Percentiles rank a stretch among this genome's conserved stretches.
Evolutionary conservation across 306 rosid species (phyloP).

Genomic region (Dalbergia cultrata): DNA sequence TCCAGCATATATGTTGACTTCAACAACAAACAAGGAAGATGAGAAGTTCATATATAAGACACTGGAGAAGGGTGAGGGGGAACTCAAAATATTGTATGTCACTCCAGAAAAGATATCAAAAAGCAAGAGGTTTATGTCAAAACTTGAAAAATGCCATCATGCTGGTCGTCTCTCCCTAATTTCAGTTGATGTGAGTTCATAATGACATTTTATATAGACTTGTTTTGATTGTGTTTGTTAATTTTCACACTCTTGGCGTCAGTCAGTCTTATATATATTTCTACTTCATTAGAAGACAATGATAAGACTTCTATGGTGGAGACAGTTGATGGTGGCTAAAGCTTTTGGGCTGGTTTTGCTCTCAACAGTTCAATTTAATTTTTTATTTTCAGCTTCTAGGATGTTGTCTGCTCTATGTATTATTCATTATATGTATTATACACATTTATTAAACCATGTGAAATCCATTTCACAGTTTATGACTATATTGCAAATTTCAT

Average conservation of each 20-base stretch:
- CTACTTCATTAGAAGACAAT: slow-evolving; percentile 26
- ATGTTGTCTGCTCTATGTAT: slow-evolving; percentile 13
- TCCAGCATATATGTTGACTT: slow-evolving; percentile 86
- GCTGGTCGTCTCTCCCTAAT: slow-evolving; percentile 87
- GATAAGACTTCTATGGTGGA: neutral
- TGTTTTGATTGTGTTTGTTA: slow-evolving; percentile 31
- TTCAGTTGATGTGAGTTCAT: slow-evolving; percentile 83
- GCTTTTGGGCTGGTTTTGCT: slow-evolving; percentile 9
- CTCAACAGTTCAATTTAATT: neutral
- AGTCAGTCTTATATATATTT: slow-evolving; percentile 1
- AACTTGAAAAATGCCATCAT: slow-evolving; percentile 92
- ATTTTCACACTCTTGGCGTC: slow-evolving; percentile 6
- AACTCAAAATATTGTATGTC: slow-evolving; percentile 81
- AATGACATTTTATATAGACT: slow-evolving; percentile 25
- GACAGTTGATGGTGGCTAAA: neutral
- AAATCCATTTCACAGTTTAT: slow-evolving; percentile 1
- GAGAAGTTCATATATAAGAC: slow-evolving; percentile 87
- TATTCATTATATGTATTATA: slow-evolving; percentile 6
- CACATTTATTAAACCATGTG: slow-evolving; percentile 3
- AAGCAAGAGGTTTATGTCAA: slow-evolving; percentile 99
- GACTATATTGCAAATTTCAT: neutral
- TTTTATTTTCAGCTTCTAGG: neutral
- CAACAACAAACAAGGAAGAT: slow-evolving; percentile 78
- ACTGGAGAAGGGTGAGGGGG: slow-evolving; percentile 92
- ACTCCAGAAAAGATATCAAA: slow-evolving; percentile 98